phyloP scores from a whole-genome alignment of 164 flowering plant species.

The Liquidambar formosana region DNA sequence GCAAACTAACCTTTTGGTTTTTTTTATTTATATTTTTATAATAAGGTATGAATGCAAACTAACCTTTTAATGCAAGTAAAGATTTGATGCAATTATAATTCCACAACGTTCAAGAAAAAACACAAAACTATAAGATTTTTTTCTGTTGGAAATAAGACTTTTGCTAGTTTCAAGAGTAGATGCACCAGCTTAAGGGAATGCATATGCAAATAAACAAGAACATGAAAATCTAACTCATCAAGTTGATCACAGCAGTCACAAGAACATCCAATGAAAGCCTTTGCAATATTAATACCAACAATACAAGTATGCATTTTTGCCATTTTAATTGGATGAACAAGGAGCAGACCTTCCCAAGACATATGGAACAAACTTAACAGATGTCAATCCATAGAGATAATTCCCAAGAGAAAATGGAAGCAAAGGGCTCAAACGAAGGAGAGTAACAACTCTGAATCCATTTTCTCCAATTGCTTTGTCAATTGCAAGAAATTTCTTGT shows the following conservation, averaged over 20 bases:
- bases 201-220: too few species aligned
- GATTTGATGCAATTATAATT: too few species aligned
- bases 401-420: conserved; percentile 97
- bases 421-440: conserved; percentile 94
- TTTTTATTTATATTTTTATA: too few species aligned
- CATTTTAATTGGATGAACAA: neutral
- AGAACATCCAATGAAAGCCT: neutral
- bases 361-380: conserved; percentile 92
- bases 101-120: too few species aligned
- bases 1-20: too few species aligned
- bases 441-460: conserved; percentile 93
- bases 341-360: conserved; percentile 83
- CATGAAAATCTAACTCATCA: neutral
- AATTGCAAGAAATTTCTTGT: conserved; percentile 95
- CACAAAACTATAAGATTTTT: too few species aligned
- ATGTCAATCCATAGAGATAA: conserved; percentile 93
- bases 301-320: neutral
- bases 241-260: neutral
- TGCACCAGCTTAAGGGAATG: neutral
- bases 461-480: conserved; percentile 99
- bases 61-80: too few species aligned
- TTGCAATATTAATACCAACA: neutral
- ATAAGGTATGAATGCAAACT: too few species aligned
- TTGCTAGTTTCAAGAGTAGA: too few species aligned
- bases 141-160: neutral